Conservation (phyloP, 202 grass and related monocot species). For the Setaria italica region DNA sequence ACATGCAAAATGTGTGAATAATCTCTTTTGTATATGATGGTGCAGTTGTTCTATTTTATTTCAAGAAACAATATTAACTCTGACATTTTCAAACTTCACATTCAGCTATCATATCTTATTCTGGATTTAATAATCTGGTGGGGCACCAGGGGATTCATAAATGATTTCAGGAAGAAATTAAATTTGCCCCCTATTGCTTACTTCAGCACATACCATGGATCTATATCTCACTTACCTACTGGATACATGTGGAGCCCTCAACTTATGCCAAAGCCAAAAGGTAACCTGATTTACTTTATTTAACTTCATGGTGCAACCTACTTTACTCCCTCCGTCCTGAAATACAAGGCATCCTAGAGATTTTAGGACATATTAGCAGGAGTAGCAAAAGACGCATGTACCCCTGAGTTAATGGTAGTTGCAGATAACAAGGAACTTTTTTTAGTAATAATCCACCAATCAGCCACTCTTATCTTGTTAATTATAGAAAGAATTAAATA, state of each 20-base stretch:
- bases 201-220: slow-evolving; percentile 98
- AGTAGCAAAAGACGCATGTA: too few relatives aligned
- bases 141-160: slow-evolving; percentile 96
- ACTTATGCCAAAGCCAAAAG: slow-evolving; percentile 89
- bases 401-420: too few relatives aligned
- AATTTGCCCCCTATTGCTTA: slow-evolving; percentile 93
- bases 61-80: slow-evolving; percentile 11
- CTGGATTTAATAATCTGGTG: slow-evolving; percentile 96
- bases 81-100: slow-evolving; percentile 41
- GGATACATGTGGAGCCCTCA: slow-evolving; percentile 98
- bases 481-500: too few relatives aligned
- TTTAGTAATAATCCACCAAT: too few relatives aligned
- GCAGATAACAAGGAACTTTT: too few relatives aligned
- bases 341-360: too few relatives aligned
- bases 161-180: slow-evolving; percentile 97
- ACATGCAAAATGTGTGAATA: slow-evolving; percentile 23
- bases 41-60: slow-evolving; percentile 18
- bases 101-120: slow-evolving; percentile 94
- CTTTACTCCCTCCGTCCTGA: too few relatives aligned
- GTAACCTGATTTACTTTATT: slow-evolving; percentile 57
- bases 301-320: slow-evolving; percentile 14
- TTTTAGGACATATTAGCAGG: too few relatives aligned
- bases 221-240: slow-evolving; percentile 98
- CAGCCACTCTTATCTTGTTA: too few relatives aligned
- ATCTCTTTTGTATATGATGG: not conserved